Conservation (phyloP, 2,329 filamentous ascomycete genomes). For the Pseudogymnoascus sp. region DNA sequence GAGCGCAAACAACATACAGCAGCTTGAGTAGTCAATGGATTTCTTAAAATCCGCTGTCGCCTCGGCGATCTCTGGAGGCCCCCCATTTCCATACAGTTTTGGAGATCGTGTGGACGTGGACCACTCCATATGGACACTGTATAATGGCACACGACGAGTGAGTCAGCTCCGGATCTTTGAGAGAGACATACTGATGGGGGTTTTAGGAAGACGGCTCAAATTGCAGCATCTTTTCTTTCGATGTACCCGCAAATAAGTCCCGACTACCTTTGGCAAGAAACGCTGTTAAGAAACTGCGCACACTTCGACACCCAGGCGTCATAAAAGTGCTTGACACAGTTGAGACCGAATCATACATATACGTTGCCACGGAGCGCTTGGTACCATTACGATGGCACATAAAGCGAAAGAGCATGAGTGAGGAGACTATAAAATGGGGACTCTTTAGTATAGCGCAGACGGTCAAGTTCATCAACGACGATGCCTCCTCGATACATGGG, state of each 20-base stretch:
- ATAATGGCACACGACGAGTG: conserved; percentile 87
- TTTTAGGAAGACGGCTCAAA: conserved; percentile 80
- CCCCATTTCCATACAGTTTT: conserved; percentile 85
- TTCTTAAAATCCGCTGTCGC: conserved; percentile 97
- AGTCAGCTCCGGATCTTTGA: conserved; percentile 3
- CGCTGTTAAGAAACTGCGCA: conserved; percentile 86
- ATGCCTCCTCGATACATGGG: conserved; percentile 85
- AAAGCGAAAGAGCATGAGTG: conserved; percentile 74
- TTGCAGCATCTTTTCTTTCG: conserved; percentile 96
- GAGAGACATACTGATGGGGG: conserved; percentile 15
- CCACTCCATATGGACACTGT: conserved; percentile 90
- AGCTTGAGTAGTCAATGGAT: conserved; percentile 58
- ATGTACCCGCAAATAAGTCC: conserved; percentile 70
- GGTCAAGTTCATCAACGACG: conserved; percentile 90
- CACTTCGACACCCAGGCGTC: conserved; percentile 85
- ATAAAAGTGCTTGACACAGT: conserved; percentile 91
- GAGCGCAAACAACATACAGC: background rate
- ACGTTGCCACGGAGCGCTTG: conserved; percentile 88
- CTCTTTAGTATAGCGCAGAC: conserved; percentile 84
- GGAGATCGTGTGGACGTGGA: conserved; percentile 88
- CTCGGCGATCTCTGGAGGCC: conserved; percentile 90
- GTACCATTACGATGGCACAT: conserved; percentile 84
- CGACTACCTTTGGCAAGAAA: conserved; percentile 83
- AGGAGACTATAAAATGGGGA: conserved; percentile 96
- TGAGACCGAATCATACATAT: conserved; percentile 93